These are phyloP conservation scores for Claviceps sp. DNA, from an alignment of 2,329 filamentous ascomycete species.

Conservation along the genomic window DNA sequence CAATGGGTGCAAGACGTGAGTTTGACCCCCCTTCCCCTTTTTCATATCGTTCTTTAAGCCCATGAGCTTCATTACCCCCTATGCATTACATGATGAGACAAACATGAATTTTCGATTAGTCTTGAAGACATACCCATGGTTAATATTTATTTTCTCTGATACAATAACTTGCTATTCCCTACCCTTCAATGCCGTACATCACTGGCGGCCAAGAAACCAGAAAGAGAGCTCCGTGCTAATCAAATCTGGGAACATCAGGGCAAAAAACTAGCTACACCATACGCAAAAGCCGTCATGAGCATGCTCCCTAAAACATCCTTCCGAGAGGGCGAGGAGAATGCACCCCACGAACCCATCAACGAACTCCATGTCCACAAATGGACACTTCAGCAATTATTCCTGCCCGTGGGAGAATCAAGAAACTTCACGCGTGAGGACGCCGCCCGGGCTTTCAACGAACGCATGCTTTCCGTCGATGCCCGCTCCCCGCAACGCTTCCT, in stretches of 20 bases:
- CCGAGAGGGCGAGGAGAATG: slow-evolving; percentile 33
- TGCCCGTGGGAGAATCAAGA: slow-evolving; percentile 49
- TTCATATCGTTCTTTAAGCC: background rate
- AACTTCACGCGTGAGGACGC: slow-evolving; percentile 52
- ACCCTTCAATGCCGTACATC: background rate
- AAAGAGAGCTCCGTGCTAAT: background rate
- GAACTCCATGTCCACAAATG: slow-evolving; percentile 49
- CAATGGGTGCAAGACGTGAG: slow-evolving; percentile 64
- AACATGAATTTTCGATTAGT: slow-evolving; percentile 82
- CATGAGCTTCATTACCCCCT: background rate
- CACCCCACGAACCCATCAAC: slow-evolving; percentile 47
- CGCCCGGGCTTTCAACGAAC: slow-evolving; percentile 48
- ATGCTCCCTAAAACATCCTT: slow-evolving; percentile 68
- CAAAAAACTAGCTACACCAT: slow-evolving; percentile 63
- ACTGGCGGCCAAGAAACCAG: no score
- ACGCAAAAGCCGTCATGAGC: slow-evolving; percentile 57
- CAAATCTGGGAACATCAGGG: slow-evolving; percentile 38
- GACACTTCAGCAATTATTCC: slow-evolving; percentile 51
- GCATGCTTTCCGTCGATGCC: slow-evolving; percentile 45
- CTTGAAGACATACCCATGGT: slow-evolving; percentile 95
- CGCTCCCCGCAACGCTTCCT: slow-evolving; percentile 51
- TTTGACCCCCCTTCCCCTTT: slow-evolving; percentile 5
- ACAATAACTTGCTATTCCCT: slow-evolving; percentile 23
- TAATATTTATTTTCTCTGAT: slow-evolving; percentile 29
- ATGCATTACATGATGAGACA: slow-evolving; percentile 36